Conservation (phyloP, 1,139 yeast species). For the Kodamaea alishanica region DNA sequence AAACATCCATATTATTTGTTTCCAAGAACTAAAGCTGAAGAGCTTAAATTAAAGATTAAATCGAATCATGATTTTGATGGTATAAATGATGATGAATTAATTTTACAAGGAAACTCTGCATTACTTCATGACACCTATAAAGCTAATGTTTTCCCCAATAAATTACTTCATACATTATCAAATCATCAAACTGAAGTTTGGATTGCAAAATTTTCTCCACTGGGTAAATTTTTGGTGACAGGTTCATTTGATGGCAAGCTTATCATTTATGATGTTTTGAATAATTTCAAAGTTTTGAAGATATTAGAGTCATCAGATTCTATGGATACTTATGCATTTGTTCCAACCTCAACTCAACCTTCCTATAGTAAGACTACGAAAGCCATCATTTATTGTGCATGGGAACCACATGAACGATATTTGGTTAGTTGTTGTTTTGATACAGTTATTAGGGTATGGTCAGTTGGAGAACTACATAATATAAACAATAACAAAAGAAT, state of each 20-base stretch:
- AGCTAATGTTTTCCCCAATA: constrained; percentile 43
- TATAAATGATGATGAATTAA: constrained; percentile 7
- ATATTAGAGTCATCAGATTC: constrained; percentile 31
- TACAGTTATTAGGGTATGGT: constrained; percentile 65
- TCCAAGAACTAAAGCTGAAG: constrained; percentile 20
- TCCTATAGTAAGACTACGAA: constrained; percentile 25
- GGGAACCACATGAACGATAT: constrained; percentile 72
- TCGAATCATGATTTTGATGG: background rate
- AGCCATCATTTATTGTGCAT: constrained; percentile 63
- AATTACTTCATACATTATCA: constrained; percentile 35
- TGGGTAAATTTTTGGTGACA: constrained; percentile 71
- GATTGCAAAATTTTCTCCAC: constrained; percentile 75
- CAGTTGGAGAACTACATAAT: constrained; percentile 36
- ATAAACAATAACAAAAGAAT: constrained; percentile 23
- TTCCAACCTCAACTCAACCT: constrained; percentile 25
- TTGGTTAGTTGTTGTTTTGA: constrained; percentile 69
- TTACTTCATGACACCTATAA: constrained; percentile 10
- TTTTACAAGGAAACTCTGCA: constrained; percentile 8
- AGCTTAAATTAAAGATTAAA: constrained; percentile 1
- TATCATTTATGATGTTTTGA: constrained; percentile 61
- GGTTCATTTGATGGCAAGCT: constrained; percentile 70
- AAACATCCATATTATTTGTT: constrained; percentile 36
- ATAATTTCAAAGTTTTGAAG: constrained; percentile 46
- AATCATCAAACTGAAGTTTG: constrained; percentile 78
- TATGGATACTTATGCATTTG: constrained; percentile 29